Percentiles rank a stretch among this genome's conserved stretches.
These are phyloP conservation scores for Phytophthora cactorum DNA, from an alignment of 352 stramenopile species.

Conservation along the genomic window DNA sequence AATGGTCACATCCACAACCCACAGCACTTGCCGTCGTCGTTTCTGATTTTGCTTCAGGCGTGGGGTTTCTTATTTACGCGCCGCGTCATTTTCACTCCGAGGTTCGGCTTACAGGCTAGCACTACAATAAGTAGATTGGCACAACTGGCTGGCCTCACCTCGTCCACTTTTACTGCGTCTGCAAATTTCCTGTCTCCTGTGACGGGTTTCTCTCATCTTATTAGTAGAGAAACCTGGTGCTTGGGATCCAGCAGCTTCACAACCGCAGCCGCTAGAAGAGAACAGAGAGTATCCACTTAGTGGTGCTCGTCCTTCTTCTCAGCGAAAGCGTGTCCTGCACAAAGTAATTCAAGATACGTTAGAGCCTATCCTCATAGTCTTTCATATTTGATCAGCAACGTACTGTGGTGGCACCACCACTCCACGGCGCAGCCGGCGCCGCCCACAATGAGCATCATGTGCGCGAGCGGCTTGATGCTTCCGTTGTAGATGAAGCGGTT, in stretches of 20 bases:
- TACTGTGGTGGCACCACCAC: constrained; percentile 77
- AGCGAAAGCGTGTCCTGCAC: constrained; percentile 53
- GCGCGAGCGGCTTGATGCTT: constrained; percentile 69
- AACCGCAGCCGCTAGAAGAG: constrained; percentile 16
- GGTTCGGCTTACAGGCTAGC: constrained; percentile 15
- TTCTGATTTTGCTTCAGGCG: constrained; percentile 33
- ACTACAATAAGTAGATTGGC: constrained; percentile 6
- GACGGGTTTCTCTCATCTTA: constrained; percentile 14
- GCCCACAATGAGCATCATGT: constrained; percentile 82
- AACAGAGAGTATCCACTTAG: constrained; percentile 37
- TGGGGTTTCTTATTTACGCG: constrained; percentile 27
- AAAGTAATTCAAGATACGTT: constrained; percentile 13
- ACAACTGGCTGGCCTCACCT: constrained; percentile 15
- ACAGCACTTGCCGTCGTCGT: constrained; percentile 25
- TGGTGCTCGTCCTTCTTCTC: constrained; percentile 67
- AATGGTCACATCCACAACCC: constrained; percentile 6
- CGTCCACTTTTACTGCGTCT: constrained; percentile 7
- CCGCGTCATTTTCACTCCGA: constrained; percentile 30
- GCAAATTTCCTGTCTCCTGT: constrained; percentile 7
- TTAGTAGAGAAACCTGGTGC: constrained; percentile 6
- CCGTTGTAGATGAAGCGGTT: constrained; percentile 80
- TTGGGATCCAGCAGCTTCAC: constrained; percentile 9
- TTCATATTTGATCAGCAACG: constrained; percentile 14
- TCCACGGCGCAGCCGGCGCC: constrained; percentile 59
- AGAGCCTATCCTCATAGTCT: background rate